These are phyloP conservation scores for Boletus edulis DNA, from an alignment of 768 basidiomycete species.

Conservation along the genomic window DNA sequence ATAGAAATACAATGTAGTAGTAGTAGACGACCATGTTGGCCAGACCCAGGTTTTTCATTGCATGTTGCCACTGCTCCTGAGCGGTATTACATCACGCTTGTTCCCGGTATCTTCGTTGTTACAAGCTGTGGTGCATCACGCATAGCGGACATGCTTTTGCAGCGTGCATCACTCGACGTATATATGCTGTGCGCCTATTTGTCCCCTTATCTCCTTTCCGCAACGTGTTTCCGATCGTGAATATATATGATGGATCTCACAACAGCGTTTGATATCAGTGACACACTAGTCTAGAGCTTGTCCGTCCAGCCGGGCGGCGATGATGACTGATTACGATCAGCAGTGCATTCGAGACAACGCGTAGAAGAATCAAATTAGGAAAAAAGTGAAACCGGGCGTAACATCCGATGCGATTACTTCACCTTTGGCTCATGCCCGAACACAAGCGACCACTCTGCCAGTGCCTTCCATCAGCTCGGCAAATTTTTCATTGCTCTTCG, in stretches of 20 bases:
- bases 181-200: slow-evolving; percentile 21
- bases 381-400: slow-evolving; percentile 11
- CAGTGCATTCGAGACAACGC: slow-evolving; percentile 2
- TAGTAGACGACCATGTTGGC: background rate
- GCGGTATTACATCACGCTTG: slow-evolving; percentile 21
- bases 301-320: slow-evolving; percentile 13
- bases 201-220: slow-evolving; percentile 26
- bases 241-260: slow-evolving; percentile 12
- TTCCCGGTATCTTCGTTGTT: slow-evolving; percentile 7
- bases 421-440: background rate
- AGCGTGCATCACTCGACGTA: slow-evolving; percentile 25
- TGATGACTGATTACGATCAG: slow-evolving; percentile 18
- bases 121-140: background rate
- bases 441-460: slow-evolving; percentile 9
- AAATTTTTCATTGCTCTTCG: slow-evolving; percentile 11
- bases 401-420: slow-evolving; percentile 14
- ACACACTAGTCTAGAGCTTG: background rate
- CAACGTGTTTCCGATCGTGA: slow-evolving; percentile 12
- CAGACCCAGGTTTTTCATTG: slow-evolving; percentile 11
- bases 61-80: slow-evolving; percentile 25
- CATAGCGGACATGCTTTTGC: slow-evolving; percentile 22
- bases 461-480: slow-evolving; percentile 7
- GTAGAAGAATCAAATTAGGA: background rate
- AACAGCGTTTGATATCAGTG: slow-evolving; percentile 15
- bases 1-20: slow-evolving; percentile 17